A percentile compares a stretch with the other conserved stretches of the same genome.
phyloP scores from a whole-genome alignment of 2,329 filamentous ascomycete genomes.

The Fusarium marasasianum region DNA sequence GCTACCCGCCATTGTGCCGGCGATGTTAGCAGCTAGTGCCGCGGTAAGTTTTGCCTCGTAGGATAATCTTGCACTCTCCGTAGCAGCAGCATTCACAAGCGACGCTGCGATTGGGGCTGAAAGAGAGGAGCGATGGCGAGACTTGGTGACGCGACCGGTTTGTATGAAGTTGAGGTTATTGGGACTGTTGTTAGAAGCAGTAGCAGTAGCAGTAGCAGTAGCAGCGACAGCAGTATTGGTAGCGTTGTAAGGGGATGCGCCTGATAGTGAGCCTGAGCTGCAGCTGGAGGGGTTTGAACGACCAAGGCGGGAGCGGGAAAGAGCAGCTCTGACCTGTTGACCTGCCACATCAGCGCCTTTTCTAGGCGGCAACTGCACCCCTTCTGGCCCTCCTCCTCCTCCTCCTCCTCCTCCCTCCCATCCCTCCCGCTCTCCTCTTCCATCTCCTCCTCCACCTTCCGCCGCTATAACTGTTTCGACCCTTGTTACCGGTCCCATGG shows the following conservation, averaged over 20 bases:
- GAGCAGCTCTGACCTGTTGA: constrained; percentile 33
- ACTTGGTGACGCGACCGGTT: constrained; percentile 42
- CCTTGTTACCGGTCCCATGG: constrained; percentile 25
- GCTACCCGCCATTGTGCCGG: constrained; percentile 19
- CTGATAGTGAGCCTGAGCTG: constrained; percentile 11
- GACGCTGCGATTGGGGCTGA: constrained; percentile 35
- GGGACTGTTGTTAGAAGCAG: not conserved
- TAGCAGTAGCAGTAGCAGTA: not conserved
- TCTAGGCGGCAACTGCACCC: constrained; percentile 32
- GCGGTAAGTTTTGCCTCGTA: constrained; percentile 34
- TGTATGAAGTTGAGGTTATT: constrained; percentile 32
- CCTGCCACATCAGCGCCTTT: constrained; percentile 34
- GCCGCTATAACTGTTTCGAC: constrained; percentile 27
- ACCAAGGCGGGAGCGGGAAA: constrained; percentile 30
- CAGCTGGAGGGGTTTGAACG: constrained; percentile 32
- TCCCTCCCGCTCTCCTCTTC: constrained; percentile 2
- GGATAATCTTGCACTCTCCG: constrained; percentile 34
- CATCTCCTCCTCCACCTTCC: constrained; percentile 22
- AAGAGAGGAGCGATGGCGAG: constrained; percentile 34
- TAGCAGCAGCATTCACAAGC: constrained; percentile 31
- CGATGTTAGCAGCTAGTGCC: constrained; percentile 22
- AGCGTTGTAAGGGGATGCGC: constrained; percentile 27
- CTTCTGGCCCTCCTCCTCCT: constrained; percentile 17
- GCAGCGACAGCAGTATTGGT: constrained; percentile 9
- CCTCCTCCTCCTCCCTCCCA: not conserved